phyloP scores from a whole-genome alignment of 2,329 filamentous ascomycete species.

The Didymella pinodella region DNA sequence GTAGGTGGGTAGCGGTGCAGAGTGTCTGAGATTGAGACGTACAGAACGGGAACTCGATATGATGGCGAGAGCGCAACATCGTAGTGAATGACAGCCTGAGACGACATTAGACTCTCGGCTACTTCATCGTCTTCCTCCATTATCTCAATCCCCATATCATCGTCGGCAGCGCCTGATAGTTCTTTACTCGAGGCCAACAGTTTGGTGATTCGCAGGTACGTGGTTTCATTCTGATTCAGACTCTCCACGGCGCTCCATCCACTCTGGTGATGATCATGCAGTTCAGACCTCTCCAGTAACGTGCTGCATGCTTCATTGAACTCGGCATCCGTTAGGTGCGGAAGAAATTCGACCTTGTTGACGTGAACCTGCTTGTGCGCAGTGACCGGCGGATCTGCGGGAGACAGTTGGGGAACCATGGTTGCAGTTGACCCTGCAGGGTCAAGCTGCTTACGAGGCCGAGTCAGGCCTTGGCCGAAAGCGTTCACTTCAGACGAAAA shows the following conservation, averaged over 20 bases:
- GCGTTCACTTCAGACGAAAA: not conserved
- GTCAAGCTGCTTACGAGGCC: not conserved
- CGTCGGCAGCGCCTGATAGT: not conserved
- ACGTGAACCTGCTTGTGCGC: constrained; percentile 4
- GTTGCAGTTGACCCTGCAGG: not conserved
- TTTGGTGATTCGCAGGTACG: constrained; percentile 36
- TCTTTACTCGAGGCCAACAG: constrained; percentile 11
- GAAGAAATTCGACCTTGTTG: constrained; percentile 34
- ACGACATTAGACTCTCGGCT: not conserved
- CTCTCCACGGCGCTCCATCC: constrained; percentile 38
- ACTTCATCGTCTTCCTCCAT: constrained; percentile 33
- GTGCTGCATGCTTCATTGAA: constrained; percentile 40
- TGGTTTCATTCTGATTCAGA: constrained; percentile 20
- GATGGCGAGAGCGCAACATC: constrained; percentile 55
- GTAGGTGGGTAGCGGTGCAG: constrained; percentile 40
- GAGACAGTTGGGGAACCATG: constrained; percentile 10
- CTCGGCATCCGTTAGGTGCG: constrained; percentile 37
- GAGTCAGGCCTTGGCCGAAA: constrained; percentile 6
- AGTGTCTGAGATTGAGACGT: constrained; percentile 47
- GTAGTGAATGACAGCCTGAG: constrained; percentile 40
- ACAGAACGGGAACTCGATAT: constrained; percentile 57
- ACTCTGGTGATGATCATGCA: constrained; percentile 24
- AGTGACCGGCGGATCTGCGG: not conserved
- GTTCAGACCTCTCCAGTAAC: constrained; percentile 28
- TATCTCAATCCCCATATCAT: constrained; percentile 11